Evolutionary conservation across 352 stramenopile genomes (phyloP).

Genomic region (Hyphochytrium catenoides): DNA sequence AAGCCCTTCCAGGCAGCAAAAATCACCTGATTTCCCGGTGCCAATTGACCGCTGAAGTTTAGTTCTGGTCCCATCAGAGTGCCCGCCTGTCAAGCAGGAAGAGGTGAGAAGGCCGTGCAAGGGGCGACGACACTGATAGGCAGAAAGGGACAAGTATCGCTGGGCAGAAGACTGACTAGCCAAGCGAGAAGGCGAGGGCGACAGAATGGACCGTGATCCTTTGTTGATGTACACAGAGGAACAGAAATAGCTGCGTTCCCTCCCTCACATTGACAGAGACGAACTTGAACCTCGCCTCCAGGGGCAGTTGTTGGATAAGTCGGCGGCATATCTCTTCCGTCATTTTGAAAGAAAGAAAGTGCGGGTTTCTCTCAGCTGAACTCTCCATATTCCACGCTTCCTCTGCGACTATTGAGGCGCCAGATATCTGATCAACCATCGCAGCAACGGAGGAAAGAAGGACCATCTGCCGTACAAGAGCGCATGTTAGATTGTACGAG

Average conservation of each 20-base stretch:
- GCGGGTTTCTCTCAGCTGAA: slow-evolving; percentile 47
- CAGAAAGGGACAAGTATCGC: too few species aligned
- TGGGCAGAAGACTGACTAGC: too few species aligned
- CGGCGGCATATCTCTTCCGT: slow-evolving; percentile 60
- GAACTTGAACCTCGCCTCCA: too few species aligned
- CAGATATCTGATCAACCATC: slow-evolving; percentile 46
- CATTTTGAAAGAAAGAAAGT: slow-evolving; percentile 62
- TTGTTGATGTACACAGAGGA: too few species aligned
- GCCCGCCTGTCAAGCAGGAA: background rate
- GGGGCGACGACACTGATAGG: too few species aligned
- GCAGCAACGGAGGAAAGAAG: slow-evolving; percentile 55
- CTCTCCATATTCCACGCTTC: slow-evolving; percentile 58
- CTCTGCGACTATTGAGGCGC: slow-evolving; percentile 52
- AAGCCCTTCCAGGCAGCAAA: too few species aligned
- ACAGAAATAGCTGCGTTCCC: too few species aligned
- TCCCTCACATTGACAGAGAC: too few species aligned
- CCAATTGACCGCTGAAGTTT: slow-evolving; percentile 2
- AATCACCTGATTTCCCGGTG: slow-evolving; percentile 7
- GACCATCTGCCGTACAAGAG: slow-evolving; percentile 17
- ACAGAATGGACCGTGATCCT: too few species aligned
- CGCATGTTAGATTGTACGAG: background rate
- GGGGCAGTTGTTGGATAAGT: slow-evolving; percentile 52
- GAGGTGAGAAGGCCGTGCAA: too few species aligned
- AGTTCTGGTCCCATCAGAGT: slow-evolving; percentile 7
- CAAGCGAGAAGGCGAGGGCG: too few species aligned